Base-by-base conservation (phyloP, 2,329 filamentous ascomycete species). In the Aspergillus sp. region DNA sequence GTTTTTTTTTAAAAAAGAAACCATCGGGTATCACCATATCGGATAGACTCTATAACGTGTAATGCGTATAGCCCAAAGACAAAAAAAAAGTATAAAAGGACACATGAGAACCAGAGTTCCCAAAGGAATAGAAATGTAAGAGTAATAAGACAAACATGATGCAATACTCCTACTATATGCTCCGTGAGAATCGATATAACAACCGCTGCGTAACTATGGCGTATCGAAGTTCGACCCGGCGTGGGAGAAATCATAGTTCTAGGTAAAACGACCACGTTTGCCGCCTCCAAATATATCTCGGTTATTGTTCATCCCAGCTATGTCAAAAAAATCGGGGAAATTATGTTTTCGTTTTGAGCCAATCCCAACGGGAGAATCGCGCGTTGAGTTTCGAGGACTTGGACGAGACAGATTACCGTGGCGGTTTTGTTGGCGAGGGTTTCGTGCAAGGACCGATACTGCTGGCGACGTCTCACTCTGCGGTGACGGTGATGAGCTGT, bases 251-350 rank as follows among this genome's bases (percentile, higher is more conserved):
- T 64, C 63, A 62, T 68, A 66, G 55, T 35, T 59, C 69, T 72
- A 80, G 64, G 71, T 72, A 61, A 79, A 77, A 50, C 79, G 76
- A 40, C 79, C 75, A 49, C 78, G 73, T 69, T 82, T 82, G 47
- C 74, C 74, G n/a, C 77, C 75, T 57, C 77, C 76, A 59, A 72
- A 72, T 40, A 71, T 68, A 63, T 81, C 79, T 57, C 73, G 70
- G 47, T 76, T 57, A 39, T 58, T 77, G 17, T 75, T 73, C 50
- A 80, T 63, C 47, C 73, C 77, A 2, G 78, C 79, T 19, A 82
- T 63, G 61, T 81, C 79, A 59, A 81, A 81, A 62, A 81, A 81
- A 46, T 81, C 79, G 3, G 74, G 74, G 47, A 80, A 75, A 17
- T 74, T 72, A 50, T 77, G 68, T 66, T 79, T 80, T 57, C 79